phyloP scores from a whole-genome alignment of 257 asterid genomes.

The Solanum rostratum region DNA sequence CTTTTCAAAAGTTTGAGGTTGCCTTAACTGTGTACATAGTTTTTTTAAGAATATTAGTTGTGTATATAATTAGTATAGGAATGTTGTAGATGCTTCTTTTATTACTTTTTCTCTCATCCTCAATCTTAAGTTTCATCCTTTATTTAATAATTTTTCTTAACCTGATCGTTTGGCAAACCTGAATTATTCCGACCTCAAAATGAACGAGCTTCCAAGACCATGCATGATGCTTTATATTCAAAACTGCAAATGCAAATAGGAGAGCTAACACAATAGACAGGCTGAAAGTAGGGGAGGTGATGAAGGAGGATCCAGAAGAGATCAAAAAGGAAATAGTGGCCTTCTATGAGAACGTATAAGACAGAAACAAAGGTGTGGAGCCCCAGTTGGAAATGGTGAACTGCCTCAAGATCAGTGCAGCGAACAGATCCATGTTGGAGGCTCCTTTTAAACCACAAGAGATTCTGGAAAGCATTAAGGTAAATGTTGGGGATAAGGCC shows the following conservation, averaged over 20 bases:
- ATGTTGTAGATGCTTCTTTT: neutral
- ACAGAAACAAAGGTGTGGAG: neutral
- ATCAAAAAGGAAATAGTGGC: neutral
- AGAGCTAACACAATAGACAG: neutral
- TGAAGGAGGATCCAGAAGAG: neutral
- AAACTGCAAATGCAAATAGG: neutral
- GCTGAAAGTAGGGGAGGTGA: neutral
- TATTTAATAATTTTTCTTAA: slow-evolving; percentile 35
- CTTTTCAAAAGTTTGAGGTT: neutral
- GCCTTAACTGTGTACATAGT: neutral
- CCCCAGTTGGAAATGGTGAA: neutral
- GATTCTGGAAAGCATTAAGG: too few species aligned
- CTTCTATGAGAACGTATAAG: neutral
- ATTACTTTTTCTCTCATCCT: neutral
- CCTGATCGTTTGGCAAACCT: slow-evolving; percentile 52
- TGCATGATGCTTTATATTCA: slow-evolving; percentile 52
- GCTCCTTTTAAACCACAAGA: too few species aligned
- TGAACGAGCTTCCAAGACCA: slow-evolving; percentile 28
- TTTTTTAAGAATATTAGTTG: too few species aligned
- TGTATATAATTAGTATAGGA: neutral
- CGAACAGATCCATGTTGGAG: too few species aligned
- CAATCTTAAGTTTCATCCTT: neutral
- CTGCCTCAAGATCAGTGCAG: too few species aligned
- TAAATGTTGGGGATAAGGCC: too few species aligned
- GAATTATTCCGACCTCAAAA: slow-evolving; percentile 57